phyloP scores from a whole-genome alignment of 2,329 filamentous ascomycete species.

The Aureobasidium vineae region DNA sequence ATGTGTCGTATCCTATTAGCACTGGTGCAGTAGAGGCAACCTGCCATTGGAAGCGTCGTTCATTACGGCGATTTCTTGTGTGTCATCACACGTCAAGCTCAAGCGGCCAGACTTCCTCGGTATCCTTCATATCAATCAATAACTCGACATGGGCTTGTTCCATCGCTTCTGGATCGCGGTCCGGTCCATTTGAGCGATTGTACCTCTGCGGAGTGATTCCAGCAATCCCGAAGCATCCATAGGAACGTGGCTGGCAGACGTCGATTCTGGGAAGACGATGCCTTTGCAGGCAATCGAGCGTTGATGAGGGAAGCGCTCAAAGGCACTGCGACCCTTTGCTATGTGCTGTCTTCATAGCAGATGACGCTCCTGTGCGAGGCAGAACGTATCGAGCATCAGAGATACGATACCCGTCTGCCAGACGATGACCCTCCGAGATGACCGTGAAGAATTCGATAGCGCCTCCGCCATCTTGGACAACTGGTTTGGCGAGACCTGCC shows the following conservation, averaged over 20 bases:
- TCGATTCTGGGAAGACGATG: neutral
- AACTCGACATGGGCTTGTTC: neutral
- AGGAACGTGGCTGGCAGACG: neutral
- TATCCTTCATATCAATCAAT: neutral
- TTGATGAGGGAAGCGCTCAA: neutral
- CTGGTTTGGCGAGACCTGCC: conserved; percentile 80
- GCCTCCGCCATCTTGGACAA: conserved; percentile 94
- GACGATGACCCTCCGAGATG: conserved; percentile 53
- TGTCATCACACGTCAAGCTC: conserved; percentile 5
- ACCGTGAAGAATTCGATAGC: conserved; percentile 98
- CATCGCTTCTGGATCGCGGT: neutral
- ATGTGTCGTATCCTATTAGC: neutral
- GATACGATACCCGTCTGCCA: neutral
- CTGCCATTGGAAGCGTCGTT: neutral
- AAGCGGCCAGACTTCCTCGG: neutral
- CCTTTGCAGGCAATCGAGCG: neutral
- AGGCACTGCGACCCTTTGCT: too few species aligned
- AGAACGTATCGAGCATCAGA: neutral
- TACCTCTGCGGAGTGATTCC: neutral
- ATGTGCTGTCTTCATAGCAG: neutral
- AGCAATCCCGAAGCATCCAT: neutral
- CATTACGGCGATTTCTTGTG: neutral
- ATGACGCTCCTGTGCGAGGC: neutral
- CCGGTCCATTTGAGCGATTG: neutral
- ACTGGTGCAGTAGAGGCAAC: neutral